Percentiles rank a stretch among this genome's conserved stretches.
Evolutionary conservation across 768 basidiomycete species (phyloP).

Genomic region (Paxillus rubicundulus): DNA sequence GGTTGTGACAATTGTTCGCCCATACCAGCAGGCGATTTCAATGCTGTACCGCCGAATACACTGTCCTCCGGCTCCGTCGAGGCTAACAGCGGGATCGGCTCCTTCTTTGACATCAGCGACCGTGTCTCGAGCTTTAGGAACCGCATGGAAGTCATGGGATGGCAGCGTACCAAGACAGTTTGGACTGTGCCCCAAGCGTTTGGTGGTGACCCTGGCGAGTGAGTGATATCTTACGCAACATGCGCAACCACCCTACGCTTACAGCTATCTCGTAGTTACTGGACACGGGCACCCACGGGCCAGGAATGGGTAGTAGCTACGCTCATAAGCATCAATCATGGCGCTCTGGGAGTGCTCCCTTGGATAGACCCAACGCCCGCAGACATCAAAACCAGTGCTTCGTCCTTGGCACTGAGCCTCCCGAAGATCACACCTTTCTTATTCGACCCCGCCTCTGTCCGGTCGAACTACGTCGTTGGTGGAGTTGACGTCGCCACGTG

Average conservation of each 20-base stretch:
- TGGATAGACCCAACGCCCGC: conserved; percentile 54
- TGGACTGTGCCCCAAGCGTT: conserved; percentile 84
- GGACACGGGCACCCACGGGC: conserved; percentile 63
- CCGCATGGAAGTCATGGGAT: conserved; percentile 56
- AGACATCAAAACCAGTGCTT: conserved; percentile 55
- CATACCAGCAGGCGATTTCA: conserved; percentile 40
- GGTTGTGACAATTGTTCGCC: conserved; percentile 64
- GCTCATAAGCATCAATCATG: conserved; percentile 69
- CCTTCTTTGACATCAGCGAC: conserved; percentile 62
- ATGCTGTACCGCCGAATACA: conserved; percentile 24
- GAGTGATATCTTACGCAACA: conserved; percentile 10
- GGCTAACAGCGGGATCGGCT: conserved; percentile 24
- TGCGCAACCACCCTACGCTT: neutral
- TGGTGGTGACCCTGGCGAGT: conserved; percentile 42
- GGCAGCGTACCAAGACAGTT: conserved; percentile 64
- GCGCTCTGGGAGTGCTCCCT: conserved; percentile 49
- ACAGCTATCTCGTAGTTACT: conserved; percentile 43
- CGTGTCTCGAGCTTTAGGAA: conserved; percentile 65
- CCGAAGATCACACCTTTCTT: conserved; percentile 48
- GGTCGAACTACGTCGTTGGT: conserved; percentile 39
- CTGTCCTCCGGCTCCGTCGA: conserved; percentile 15
- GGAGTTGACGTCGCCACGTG: conserved; percentile 53
- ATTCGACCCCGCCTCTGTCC: conserved; percentile 38
- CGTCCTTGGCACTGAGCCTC: conserved; percentile 44
- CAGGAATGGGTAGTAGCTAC: conserved; percentile 64